Evolutionary conservation across 176 grass and related monocot genomes (phyloP), one percentile per base, ranked within the genome.

Genomic region (barley (Hordeum vulgare)): DNA sequence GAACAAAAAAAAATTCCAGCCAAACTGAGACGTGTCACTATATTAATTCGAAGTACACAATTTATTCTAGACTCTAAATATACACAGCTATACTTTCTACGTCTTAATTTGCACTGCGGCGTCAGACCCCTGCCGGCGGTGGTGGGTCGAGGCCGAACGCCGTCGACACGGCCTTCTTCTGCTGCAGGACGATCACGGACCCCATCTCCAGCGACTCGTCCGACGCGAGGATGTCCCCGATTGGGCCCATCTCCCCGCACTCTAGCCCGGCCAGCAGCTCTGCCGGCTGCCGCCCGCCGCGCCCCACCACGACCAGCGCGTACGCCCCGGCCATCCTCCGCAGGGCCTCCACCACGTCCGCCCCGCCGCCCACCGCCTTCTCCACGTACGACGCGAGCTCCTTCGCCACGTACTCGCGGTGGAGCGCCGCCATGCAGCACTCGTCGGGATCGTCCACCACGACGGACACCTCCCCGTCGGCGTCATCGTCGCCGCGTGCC

Each of bases 211-310:
- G 49, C 5, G 77, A 89, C 37, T 62, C 70, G 18, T 76, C 20
- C 5, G 87, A 85, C 37, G 82, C 61, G n/a, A 89, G 87, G 53
- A 89, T 68, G 51, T 89, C 87, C 15, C 82, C 87, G 8, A 85
- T 29, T 6, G 82, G 82, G 28, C 87, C 87, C 39, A 89, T 24
- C 51, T 89, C 77, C 5, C 23, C 34, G 82, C 39, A 40, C 61
- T 85, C 82, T 17, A 89, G 60, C 37, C 87, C 87, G 8, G 35
- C 51, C 47, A 85, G 28, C 68, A 89, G 77, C 61, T 59, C 82
- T 9, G 70, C 23, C 51, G 87, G 82, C 53, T 89, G 87, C 71
- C 82, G 61, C 51, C 62, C 87, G 37, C 87, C 82, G 8, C 71
- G 76, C 24, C 87, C 87, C 51, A 67, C 87, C 39, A 85, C 77